Evolutionary conservation across 1,284 basidiomycete species (phyloP), one percentile per base, ranked within the genome.

Genomic region (Cryptococcus floricola): DNA sequence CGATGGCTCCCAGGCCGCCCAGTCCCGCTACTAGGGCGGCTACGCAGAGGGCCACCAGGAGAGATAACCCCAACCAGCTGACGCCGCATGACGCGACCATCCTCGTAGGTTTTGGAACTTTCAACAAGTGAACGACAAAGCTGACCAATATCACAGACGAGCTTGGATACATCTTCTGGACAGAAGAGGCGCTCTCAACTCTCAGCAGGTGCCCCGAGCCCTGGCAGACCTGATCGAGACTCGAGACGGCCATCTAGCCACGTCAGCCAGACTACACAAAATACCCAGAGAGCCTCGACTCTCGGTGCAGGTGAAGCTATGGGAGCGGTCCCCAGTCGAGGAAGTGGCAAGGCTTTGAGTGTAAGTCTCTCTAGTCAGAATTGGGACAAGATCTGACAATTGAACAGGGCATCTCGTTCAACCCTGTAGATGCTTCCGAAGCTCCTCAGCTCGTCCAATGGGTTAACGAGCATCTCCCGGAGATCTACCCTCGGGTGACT

Each of bases 1-100:
- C 93, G 8, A 91, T 98, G 89, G 87, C 90, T 0, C 95, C 95
- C 12, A 83, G 95, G 12, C 95, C 96, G 1, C 96, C 95, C 0
- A 95, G 91, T 1, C 96, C 96, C 0, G 84, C 84, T 0, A 85
- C 87, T 9, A 86, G 94, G 14, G 91, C 85, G 5, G 89, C 92
- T 5, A 90, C 89, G 0, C 95, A 98, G 78, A 87, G 88, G 58
- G 92, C 92, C 0, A 81, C 88, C 54, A 84, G 89, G 10, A 81
- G 91, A 37, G 89, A 92, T 63, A 91, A 98, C 71, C 88, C 91
- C 8, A 88, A 91, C 73, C 87, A 93, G 70, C 81, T 98, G 13
- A 93, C 92, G 0, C 87, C 84, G 43, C 84, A 90, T 6, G 91
- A 94, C 70, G 89, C 90, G 2, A 84, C 85, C 23, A 82, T 94